These are phyloP conservation scores for Ambrosia hybrid DNA, from an alignment of 140 eudicot species.

Conservation along the genomic window DNA sequence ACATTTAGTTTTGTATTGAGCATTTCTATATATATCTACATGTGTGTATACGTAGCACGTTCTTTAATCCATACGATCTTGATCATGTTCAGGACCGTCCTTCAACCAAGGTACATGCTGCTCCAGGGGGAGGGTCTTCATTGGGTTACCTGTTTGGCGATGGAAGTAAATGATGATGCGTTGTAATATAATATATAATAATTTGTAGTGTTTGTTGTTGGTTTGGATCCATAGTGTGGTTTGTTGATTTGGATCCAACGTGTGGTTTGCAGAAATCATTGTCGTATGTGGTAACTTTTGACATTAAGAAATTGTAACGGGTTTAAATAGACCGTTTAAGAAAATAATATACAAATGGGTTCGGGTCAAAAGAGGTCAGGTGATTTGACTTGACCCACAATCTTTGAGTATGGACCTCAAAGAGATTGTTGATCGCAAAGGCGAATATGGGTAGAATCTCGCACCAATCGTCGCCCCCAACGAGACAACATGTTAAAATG, in stretches of 20 bases:
- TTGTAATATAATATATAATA: conserved; percentile 12
- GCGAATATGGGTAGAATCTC: no score
- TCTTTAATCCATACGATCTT: conserved; percentile 5
- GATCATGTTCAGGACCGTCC: conserved; percentile 63
- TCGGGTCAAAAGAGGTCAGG: neutral
- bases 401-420: neutral
- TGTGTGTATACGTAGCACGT: neutral
- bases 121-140: conserved; percentile 33
- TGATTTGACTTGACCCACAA: neutral
- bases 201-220: conserved; percentile 25
- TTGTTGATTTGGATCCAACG: conserved; percentile 24
- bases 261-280: conserved; percentile 6
- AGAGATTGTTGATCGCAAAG: no score
- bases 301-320: conserved; percentile 2
- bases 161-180: conserved; percentile 46
- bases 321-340: neutral
- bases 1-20: neutral
- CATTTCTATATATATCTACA: no score
- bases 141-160: conserved; percentile 78
- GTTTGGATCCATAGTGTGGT: conserved; percentile 19
- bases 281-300: conserved; percentile 12
- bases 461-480: no score
- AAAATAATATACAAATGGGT: neutral
- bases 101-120: conserved; percentile 64
- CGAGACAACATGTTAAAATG: no score